A percentile compares a stretch with the other conserved stretches of the same genome.
Conservation (phyloP, 1,139 yeast genomes). For the Starmera stellimalicola region DNA sequence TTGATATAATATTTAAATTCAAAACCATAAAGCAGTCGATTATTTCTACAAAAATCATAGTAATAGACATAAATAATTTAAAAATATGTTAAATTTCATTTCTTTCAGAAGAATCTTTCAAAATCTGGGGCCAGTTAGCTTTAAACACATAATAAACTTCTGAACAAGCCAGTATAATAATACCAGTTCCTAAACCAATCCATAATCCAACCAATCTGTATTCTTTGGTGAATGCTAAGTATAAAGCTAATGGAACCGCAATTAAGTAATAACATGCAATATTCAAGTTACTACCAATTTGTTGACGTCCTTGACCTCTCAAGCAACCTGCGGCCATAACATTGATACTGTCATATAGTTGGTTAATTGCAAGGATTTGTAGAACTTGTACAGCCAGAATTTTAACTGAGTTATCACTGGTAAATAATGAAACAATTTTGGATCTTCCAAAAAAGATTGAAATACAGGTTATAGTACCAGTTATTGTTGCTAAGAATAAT, state of each 20-base stretch:
- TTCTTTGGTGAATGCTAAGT: constrained; percentile 40
- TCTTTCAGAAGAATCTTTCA: constrained; percentile 51
- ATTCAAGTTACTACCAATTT: constrained; percentile 53
- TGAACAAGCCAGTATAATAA: constrained; percentile 35
- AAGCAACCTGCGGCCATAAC: constrained; percentile 54
- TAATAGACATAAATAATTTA: background rate
- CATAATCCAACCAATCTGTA: constrained; percentile 54
- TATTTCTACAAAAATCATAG: background rate
- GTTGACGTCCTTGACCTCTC: constrained; percentile 62
- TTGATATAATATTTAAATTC: too few species aligned
- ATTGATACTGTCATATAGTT: constrained; percentile 42
- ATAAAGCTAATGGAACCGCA: constrained; percentile 50
- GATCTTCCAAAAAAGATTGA: constrained; percentile 20
- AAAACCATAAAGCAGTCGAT: background rate
- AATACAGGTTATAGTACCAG: constrained; percentile 24
- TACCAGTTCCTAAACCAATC: constrained; percentile 56
- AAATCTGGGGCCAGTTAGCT: constrained; percentile 50
- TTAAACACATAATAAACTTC: constrained; percentile 37
- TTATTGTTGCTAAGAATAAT: constrained; percentile 16
- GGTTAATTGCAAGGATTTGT: constrained; percentile 47
- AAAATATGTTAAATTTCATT: constrained; percentile 2
- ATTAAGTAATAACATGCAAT: constrained; percentile 46
- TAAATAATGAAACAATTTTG: constrained; percentile 21
- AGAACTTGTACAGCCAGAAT: constrained; percentile 40
- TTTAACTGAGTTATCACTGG: constrained; percentile 30